Evolutionary conservation across 2,329 filamentous ascomycete genomes (phyloP), one percentile per base, ranked within the genome.

Genomic region (Niveomyces coronatus): DNA sequence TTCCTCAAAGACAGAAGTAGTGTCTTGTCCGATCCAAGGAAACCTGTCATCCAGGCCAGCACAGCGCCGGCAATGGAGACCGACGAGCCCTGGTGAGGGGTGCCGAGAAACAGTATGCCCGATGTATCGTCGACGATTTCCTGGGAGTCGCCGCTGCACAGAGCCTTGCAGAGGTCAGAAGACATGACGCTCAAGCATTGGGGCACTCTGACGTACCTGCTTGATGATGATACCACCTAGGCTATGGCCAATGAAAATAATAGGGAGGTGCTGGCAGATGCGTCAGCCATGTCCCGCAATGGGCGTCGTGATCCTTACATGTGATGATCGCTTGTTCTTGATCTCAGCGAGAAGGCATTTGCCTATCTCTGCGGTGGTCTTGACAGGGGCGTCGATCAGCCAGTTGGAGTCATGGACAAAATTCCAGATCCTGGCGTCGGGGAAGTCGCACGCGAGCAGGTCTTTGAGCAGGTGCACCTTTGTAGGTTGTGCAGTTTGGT

Each of bases 221-320:
- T 49, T 49, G 4, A 49, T 46, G 14, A 49, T 41, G 6, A 49
- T 47, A 2, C 46, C 46, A 2, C 46, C 47, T n/a, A 49, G 43
- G 33, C 47, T 49, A 5, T 49, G 45, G 4, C 46, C 44, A 2
- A 49, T 41, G 19, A 51, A 51, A 9, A 49, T 40, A 5, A 48
- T 41, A 11, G 46, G 46, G 15, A 49, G 22, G 15, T 27, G 18
- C 39, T 46, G n/a, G 31, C 7, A 37, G n/a, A 23, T 31, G 15
- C 9, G 16, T 26, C 35, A 31, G 35, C n/a, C 13, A 31, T 31
- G 14, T 15, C 10, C 9, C 14, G 28, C 18, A 5, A 37, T 24
- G 6, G 28, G 28, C 15, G 27, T 31, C 23, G 16, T 31, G 19
- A 31, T 37, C 6, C 27, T 19, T 31, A 37, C 19, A 9, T 18